Evolutionary conservation across 2,329 filamentous ascomycete genomes (phyloP).

Genomic region (Alternaria gaisen): DNA sequence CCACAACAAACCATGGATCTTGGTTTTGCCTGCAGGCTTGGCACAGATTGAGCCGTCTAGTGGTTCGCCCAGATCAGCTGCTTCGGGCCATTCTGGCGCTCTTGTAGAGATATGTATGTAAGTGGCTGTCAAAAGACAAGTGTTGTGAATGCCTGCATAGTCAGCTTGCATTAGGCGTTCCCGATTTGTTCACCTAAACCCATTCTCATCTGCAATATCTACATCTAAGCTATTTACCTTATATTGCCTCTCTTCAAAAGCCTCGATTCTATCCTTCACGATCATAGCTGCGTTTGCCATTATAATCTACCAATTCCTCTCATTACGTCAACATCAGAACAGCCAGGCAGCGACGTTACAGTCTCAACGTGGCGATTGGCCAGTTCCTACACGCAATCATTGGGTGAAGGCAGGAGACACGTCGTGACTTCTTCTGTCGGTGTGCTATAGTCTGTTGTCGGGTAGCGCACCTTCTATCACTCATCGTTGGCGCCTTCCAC

Average conservation of each 20-base stretch:
- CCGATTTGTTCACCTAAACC: background rate
- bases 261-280: background rate
- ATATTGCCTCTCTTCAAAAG: background rate
- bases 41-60: background rate
- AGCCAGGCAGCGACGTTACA: slow-evolving; percentile 2
- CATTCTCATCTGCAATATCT: background rate
- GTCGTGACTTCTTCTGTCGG: background rate
- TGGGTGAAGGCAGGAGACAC: slow-evolving; percentile 7
- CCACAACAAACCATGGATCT: background rate
- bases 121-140: background rate
- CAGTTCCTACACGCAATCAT: background rate
- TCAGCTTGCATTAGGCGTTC: background rate
- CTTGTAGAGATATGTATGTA: background rate
- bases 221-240: background rate
- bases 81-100: background rate
- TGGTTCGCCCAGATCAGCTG: background rate
- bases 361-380: slow-evolving; percentile 3
- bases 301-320: background rate
- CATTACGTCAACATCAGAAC: slow-evolving; percentile 6
- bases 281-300: background rate
- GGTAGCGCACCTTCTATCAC: slow-evolving; percentile 12
- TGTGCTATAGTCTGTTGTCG: background rate
- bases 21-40: slow-evolving; percentile 13
- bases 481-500: slow-evolving; percentile 2
- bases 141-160: background rate